Evolutionary conservation across 202 grass and related monocot genomes (phyloP), one percentile per base, ranked within the genome.

Genomic region (Elaeis oleifera): DNA sequence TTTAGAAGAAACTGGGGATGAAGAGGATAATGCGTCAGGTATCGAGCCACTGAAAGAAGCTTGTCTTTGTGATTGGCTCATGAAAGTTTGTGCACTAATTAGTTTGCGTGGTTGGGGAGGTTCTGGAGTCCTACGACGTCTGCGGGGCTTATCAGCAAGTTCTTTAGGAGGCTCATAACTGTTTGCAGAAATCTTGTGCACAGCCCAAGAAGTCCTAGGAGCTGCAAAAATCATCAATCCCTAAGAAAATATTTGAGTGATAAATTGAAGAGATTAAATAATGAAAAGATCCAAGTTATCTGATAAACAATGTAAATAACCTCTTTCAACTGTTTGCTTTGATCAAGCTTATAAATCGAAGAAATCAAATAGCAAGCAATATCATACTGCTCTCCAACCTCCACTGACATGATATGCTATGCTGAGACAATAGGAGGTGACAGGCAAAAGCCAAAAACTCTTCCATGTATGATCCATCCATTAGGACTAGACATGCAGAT

Each of bases 121-220:
- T 8, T 55, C 55, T 36, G 65, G 58, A 50, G 57, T 57, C 20
- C 66, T 23, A n/a, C 70, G 51, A 67, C 62, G 54, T 20, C 63
- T 60, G 18, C 54, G 32, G 17, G 59, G 52, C 11, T 17, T 51
- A 18, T 65, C 69, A 52, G 39, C 59, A 50, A 70, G 14, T 20
- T 68, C 32, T 25, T 53, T 25, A 81, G 52, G 21, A 81, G 51
- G 25, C 56, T 75, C 53, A 60, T 39, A 16, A 81, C 65, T 24
- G 63, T 64, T 1, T 65, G 59, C 14, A 81, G 21, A 32, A 81
- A 75, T 64, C 71, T 69, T 18, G 59, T 15, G 1, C 71, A 75
- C 4, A 81, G 65, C 19, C 64, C 50, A 25, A 81, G 53, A 74
- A 81, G 49, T 50, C 78, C 71, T 23, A 52, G 64, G 5, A 75